Conservation (phyloP, 345 rosid species). For the Arabis hirsuta region DNA sequence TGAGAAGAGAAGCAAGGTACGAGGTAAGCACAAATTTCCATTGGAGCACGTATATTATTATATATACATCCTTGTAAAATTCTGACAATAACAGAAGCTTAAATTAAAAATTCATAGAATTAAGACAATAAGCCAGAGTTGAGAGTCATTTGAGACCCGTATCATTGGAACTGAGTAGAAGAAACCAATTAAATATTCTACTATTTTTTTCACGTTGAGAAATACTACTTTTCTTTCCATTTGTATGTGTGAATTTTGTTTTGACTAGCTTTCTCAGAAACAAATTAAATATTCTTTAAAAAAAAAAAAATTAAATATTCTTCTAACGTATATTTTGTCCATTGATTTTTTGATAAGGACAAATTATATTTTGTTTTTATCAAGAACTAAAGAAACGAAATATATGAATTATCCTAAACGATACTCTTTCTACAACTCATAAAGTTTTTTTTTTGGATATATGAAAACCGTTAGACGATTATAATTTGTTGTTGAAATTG, state of each 20-base stretch:
- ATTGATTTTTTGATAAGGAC: background rate
- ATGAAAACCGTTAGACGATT: background rate
- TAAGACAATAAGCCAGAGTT: conserved; percentile 28
- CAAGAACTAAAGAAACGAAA: too few relatives aligned
- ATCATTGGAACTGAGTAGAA: conserved; percentile 9
- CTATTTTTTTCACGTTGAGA: background rate
- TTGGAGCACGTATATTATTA: background rate
- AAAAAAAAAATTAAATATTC: background rate
- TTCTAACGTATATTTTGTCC: background rate
- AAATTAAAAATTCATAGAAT: conserved; percentile 2
- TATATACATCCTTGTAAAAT: conserved; percentile 2
- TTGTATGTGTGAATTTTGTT: background rate
- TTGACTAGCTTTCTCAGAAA: background rate
- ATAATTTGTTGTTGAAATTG: background rate
- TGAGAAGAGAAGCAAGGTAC: conserved; percentile 22
- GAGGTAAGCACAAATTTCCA: conserved; percentile 15
- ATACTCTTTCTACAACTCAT: too few relatives aligned
- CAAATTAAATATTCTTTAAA: background rate
- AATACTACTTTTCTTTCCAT: background rate
- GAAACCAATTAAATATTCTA: background rate
- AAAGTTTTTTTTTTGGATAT: background rate
- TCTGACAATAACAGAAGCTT: background rate
- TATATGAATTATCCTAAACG: too few relatives aligned
- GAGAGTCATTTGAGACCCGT: background rate
- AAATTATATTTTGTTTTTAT: background rate